phyloP scores from a whole-genome alignment of 2,329 filamentous ascomycete genomes.

The Rhynchosporium agropyri region DNA sequence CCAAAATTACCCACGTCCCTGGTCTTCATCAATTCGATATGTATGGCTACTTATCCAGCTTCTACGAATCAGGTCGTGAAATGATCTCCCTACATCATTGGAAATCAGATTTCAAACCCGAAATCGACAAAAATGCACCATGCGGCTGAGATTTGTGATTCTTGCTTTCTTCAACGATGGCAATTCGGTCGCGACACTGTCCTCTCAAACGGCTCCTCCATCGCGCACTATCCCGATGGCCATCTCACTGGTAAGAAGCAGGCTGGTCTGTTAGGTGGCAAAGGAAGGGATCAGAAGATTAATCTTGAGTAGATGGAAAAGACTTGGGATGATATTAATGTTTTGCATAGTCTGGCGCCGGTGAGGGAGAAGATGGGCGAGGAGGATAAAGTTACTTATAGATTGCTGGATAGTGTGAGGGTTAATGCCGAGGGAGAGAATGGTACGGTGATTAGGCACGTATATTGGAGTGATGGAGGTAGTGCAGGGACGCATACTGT shows the following conservation, averaged over 20 bases:
- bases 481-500: constrained; percentile 32
- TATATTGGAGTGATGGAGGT: constrained; percentile 34
- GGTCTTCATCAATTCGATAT: constrained; percentile 41
- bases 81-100: constrained; percentile 41
- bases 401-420: constrained; percentile 51
- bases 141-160: constrained; percentile 41
- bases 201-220: constrained; percentile 51
- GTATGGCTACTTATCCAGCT: constrained; percentile 39
- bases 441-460: constrained; percentile 31
- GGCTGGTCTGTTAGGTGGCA: constrained; percentile 23
- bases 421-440: constrained; percentile 44
- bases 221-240: constrained; percentile 44
- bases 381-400: constrained; percentile 59
- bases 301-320: constrained; percentile 46
- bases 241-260: constrained; percentile 30
- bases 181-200: constrained; percentile 48
- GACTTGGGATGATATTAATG: constrained; percentile 50
- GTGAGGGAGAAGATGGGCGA: constrained; percentile 54
- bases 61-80: constrained; percentile 40
- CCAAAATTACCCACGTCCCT: constrained; percentile 37
- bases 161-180: constrained; percentile 51
- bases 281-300: constrained; percentile 31
- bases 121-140: constrained; percentile 41
- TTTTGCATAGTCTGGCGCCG: constrained; percentile 52
- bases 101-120: constrained; percentile 40